Evolutionary conservation across 192 early-diverging fungal genomes (phyloP), one percentile per base, ranked within the genome.

Genomic region (Backusella westeae): DNA sequence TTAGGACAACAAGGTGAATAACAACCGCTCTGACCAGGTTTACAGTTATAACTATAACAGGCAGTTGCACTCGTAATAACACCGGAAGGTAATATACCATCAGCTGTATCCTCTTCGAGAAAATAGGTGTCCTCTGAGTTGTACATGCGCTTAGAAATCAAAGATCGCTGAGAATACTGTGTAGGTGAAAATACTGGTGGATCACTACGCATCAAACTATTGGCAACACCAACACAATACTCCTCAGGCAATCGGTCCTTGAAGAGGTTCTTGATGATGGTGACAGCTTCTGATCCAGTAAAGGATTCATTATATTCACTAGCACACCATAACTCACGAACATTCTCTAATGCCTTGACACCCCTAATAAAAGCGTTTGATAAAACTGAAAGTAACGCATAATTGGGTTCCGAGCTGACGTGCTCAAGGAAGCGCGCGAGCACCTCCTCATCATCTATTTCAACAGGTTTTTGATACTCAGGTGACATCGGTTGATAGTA

Each of bases 51-150:
- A 29, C 65, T 67, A 83, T 98, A 99, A 81, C 97, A 99, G 68
- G 93, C 90, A 0, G 96, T 92, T 53, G 98, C 84, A 38, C 91
- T 88, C 1, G 94, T 95, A 83, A 96, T 94, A 0, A 99, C 91
- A 34, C 97, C 97, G 67, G 89, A 91, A 42, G 94, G 93, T 4
- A 91, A 67, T 52, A 86, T 83, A 3, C 72, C 68, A 41, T 87
- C 84, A 36, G 77, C 78, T 5, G 39, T 49, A 17, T 82, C 77
- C 38, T 84, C 80, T 21, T 67, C 76, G 6, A 83, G 71, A 6
- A 39, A 56, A 44, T 83, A 83, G 34, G 76, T 75, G 39, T 83
- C 82, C 29, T 69, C 39, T 4, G 82, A 80, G 38, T 83, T 72
- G 52, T 79, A 79, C 70, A 83, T 38, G 12, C 75, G 79, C 46